Conservation (phyloP, 306 rosid species). For the Rosa rugosa region DNA sequence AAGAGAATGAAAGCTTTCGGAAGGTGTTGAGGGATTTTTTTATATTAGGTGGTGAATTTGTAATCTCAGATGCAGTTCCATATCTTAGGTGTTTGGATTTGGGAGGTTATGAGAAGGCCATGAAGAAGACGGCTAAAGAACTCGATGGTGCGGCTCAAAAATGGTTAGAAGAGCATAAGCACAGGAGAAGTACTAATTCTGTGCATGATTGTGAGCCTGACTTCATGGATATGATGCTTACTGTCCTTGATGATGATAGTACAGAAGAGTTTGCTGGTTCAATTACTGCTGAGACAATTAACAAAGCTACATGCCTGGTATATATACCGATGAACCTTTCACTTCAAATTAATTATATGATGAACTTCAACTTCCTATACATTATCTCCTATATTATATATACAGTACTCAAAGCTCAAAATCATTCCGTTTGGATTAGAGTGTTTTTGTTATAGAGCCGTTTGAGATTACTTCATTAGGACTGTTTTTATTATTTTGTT, state of each 20-base stretch:
- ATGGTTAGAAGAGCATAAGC: conserved; percentile 15
- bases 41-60: not conserved
- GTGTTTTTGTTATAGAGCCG: too few species aligned
- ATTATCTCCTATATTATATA: too few species aligned
- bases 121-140: not conserved
- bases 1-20: not conserved
- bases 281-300: not conserved
- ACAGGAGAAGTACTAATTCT: not conserved
- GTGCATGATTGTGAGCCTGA: not conserved
- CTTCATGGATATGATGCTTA: not conserved
- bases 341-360: not conserved
- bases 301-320: not conserved
- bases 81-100: conserved; percentile 11
- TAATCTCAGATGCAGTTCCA: conserved; percentile 14
- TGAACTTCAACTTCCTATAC: too few species aligned
- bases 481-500: too few species aligned
- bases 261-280: not conserved
- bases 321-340: not conserved
- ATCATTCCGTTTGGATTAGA: too few species aligned
- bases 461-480: too few species aligned
- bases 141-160: not conserved
- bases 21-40: not conserved
- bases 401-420: too few species aligned
- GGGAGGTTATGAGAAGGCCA: conserved; percentile 18
- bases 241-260: not conserved